These are phyloP conservation scores for Apiotrichum brassicae DNA, from an alignment of 1,284 basidiomycete species.

Conservation along the genomic window DNA sequence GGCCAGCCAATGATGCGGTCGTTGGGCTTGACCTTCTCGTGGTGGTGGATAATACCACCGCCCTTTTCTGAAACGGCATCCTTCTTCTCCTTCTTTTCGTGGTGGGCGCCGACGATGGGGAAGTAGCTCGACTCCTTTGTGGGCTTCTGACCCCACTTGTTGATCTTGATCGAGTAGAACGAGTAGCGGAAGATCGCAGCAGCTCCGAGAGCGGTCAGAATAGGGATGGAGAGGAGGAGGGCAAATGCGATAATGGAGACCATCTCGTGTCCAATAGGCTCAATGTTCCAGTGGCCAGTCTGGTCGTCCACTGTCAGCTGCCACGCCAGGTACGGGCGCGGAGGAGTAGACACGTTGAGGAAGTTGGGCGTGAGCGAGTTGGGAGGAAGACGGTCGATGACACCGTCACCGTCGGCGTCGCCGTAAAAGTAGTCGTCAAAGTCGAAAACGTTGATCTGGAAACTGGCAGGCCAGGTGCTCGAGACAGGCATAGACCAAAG, in stretches of 20 bases:
- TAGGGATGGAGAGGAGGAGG: constrained; percentile 68
- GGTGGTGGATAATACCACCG: constrained; percentile 21
- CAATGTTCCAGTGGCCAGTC: constrained; percentile 65
- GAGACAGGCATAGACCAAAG: constrained; percentile 55
- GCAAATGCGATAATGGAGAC: constrained; percentile 79
- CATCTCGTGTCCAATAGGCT: constrained; percentile 70
- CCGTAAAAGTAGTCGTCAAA: constrained; percentile 87
- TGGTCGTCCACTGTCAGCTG: constrained; percentile 69
- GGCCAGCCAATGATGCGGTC: constrained; percentile 81
- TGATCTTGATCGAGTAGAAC: constrained; percentile 90
- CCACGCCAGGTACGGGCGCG: constrained; percentile 67
- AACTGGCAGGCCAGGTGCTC: constrained; percentile 75
- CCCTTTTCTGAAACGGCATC: constrained; percentile 39
- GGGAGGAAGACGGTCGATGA: constrained; percentile 80
- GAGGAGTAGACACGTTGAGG: constrained; percentile 67
- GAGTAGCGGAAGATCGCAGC: constrained; percentile 85
- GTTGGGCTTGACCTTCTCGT: constrained; percentile 55
- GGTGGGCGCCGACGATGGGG: constrained; percentile 52
- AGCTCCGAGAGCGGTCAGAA: constrained; percentile 73
- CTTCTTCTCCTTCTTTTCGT: constrained; percentile 28
- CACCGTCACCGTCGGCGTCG: constrained; percentile 74
- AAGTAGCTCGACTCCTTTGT: constrained; percentile 47
- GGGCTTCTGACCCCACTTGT: constrained; percentile 76
- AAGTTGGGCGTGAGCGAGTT: constrained; percentile 74
- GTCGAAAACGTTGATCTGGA: constrained; percentile 80